These are phyloP conservation scores for Macrolepiota fuliginosa DNA, from an alignment of 768 basidiomycete species.

Conservation along the genomic window DNA sequence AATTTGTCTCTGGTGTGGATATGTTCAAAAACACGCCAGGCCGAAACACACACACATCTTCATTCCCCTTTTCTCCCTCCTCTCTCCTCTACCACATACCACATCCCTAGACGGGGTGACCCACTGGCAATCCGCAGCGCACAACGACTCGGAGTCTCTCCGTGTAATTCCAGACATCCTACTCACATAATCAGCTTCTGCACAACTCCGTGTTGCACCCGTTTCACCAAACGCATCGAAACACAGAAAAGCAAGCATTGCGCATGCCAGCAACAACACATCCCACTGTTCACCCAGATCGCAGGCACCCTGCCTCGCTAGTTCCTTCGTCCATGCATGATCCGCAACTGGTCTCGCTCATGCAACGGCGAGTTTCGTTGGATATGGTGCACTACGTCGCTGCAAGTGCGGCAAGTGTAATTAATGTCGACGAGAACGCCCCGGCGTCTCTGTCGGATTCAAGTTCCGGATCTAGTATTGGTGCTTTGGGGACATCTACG, in stretches of 20 bases:
- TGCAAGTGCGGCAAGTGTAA: conserved; percentile 70
- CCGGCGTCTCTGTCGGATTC: conserved; percentile 1
- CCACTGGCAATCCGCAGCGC: conserved; percentile 18
- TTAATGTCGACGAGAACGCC: conserved; percentile 60
- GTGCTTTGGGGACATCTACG: not conserved
- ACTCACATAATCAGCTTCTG: conserved; percentile 25
- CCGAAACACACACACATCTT: conserved; percentile 9
- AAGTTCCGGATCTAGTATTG: conserved; percentile 4
- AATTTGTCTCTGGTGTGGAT: conserved; percentile 10
- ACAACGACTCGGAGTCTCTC: conserved; percentile 8
- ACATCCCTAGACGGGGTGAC: conserved; percentile 42
- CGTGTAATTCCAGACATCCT: conserved; percentile 24
- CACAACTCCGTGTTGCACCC: conserved; percentile 6
- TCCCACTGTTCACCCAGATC: conserved; percentile 14
- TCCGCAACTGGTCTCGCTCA: conserved; percentile 74
- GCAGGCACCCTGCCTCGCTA: conserved; percentile 78
- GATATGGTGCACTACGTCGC: conserved; percentile 90
- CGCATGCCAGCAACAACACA: conserved; percentile 5
- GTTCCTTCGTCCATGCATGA: conserved; percentile 74
- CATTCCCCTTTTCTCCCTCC: conserved; percentile 17
- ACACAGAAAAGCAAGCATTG: not conserved
- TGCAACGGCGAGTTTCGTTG: conserved; percentile 72
- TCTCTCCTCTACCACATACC: conserved; percentile 25
- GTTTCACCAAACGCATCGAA: not conserved
- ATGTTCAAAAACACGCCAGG: conserved; percentile 15